phyloP scores from a whole-genome alignment of 495 filamentous ascomycete species.

The Talaromyces wortmannii region DNA sequence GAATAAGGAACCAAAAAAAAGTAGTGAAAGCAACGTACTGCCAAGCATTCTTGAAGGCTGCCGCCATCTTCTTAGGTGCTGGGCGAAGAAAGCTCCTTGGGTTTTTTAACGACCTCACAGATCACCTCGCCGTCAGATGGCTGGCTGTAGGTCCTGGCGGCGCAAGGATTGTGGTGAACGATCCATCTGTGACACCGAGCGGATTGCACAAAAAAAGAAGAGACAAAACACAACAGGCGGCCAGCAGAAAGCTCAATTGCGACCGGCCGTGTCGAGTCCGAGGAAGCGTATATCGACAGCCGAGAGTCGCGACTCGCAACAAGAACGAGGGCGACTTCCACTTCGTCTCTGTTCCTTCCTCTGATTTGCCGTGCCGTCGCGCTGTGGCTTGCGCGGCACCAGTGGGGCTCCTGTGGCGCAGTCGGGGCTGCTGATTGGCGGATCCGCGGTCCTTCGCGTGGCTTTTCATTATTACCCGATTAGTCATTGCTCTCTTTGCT shows the following conservation, averaged over 20 bases:
- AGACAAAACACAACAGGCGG: no score
- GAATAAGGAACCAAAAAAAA: no score
- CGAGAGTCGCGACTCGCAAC: no score
- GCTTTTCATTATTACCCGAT: background rate
- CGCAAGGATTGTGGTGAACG: conserved; percentile 22
- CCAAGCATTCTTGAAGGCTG: conserved; percentile 41
- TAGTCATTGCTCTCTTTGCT: no score
- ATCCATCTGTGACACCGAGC: conserved; percentile 32
- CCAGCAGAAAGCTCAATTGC: no score
- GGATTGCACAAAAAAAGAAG: background rate
- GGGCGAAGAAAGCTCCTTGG: conserved; percentile 12
- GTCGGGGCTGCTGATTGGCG: background rate
- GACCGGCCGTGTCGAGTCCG: no score
- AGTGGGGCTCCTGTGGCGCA: background rate
- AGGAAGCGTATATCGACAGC: no score
- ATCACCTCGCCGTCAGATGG: conserved; percentile 50
- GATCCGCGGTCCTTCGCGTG: background rate
- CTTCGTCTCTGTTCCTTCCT: background rate
- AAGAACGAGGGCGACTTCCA: no score
- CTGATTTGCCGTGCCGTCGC: background rate
- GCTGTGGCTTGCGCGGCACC: background rate
- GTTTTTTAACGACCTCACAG: conserved; percentile 19
- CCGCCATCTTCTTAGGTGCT: conserved; percentile 36
- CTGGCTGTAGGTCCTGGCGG: conserved; percentile 34
- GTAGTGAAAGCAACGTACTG: conserved; percentile 27